These are phyloP conservation scores for Xylaria castorea DNA, from an alignment of 495 filamentous ascomycete genomes.

Conservation along the genomic window DNA sequence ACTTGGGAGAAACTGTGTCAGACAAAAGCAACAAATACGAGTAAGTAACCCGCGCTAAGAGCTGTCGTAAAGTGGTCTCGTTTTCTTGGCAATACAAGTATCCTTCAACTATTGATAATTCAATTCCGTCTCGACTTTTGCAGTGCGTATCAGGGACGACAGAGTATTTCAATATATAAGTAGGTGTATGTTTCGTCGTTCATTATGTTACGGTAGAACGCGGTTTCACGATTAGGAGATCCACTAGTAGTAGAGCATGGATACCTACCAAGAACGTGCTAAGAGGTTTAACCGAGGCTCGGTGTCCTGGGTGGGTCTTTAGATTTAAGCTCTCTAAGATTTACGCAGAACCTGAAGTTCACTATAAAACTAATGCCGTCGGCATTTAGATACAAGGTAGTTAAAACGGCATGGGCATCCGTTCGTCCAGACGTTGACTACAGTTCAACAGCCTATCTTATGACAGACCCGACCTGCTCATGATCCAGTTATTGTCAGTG, in stretches of 20 bases:
- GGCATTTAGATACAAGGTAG: neutral
- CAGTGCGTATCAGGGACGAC: neutral
- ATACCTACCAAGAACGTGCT: neutral
- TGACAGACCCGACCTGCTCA: neutral
- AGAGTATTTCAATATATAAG: neutral
- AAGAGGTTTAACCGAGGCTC: conserved; percentile 37
- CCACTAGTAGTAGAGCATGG: neutral
- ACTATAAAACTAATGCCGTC: neutral
- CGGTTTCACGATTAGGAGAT: neutral
- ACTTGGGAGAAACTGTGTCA: neutral
- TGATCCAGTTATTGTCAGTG: neutral
- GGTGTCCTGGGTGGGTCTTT: conserved; percentile 15
- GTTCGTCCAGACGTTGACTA: neutral
- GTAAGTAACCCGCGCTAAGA: conserved; percentile 2
- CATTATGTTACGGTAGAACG: neutral
- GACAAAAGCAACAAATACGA: neutral
- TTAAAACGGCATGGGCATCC: neutral
- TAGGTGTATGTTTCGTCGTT: neutral
- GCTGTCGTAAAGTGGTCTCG: neutral
- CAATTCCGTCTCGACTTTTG: neutral
- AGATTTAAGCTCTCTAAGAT: neutral
- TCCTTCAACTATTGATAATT: neutral
- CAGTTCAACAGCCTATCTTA: neutral
- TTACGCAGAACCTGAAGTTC: neutral
- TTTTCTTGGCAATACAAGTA: neutral